Evolutionary conservation across 768 basidiomycete species (phyloP).

Genomic region (Leccinum longicurvipes): DNA sequence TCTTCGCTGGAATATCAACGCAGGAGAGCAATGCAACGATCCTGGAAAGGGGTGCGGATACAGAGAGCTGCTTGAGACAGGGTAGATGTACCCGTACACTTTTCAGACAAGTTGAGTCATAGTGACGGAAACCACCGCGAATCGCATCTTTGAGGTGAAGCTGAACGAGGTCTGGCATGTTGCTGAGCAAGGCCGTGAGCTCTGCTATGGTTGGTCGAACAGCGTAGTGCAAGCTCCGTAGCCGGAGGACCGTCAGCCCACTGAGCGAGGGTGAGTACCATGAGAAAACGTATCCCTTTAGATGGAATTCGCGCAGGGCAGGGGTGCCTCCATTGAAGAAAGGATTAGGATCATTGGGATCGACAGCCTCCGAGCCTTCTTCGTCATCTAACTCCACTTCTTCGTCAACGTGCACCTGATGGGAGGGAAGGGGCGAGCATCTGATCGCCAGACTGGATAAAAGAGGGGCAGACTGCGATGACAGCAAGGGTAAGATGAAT

Average conservation of each 20-base stretch:
- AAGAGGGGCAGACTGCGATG: background rate
- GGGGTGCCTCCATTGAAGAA: background rate
- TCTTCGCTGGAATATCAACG: background rate
- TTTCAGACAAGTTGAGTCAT: background rate
- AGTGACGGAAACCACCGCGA: background rate
- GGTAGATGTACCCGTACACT: background rate
- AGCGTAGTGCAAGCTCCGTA: background rate
- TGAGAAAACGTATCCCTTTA: background rate
- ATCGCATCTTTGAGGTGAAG: background rate
- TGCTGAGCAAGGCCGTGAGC: background rate
- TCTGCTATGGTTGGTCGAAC: background rate
- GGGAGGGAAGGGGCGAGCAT: background rate
- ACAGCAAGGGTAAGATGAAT: background rate
- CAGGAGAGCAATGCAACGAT: background rate
- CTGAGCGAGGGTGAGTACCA: background rate
- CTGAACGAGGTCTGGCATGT: background rate
- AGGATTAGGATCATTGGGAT: background rate
- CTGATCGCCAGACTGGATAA: background rate
- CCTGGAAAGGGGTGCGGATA: background rate
- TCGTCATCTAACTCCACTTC: background rate
- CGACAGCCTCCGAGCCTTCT: background rate
- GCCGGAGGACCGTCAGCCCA: background rate
- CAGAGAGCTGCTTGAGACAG: background rate
- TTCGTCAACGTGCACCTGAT: background rate
- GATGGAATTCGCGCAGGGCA: background rate